phyloP scores from a whole-genome alignment of 2,329 filamentous ascomycete species.

The Emmonsiellopsis sp. region DNA sequence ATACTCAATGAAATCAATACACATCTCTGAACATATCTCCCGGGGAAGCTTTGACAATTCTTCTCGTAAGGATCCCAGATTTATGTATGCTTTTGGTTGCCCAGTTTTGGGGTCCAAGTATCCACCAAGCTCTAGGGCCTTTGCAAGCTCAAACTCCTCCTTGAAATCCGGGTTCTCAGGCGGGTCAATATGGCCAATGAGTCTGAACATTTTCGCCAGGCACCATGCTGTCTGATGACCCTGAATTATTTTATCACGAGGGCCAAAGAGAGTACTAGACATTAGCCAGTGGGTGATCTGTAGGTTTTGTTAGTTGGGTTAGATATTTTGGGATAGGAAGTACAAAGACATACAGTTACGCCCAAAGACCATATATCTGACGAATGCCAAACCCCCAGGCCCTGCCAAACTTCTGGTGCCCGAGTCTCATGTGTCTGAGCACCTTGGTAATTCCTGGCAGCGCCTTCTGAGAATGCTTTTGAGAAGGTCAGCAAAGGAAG shows the following conservation, averaged over 20 bases:
- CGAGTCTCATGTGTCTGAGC: conserved; percentile 8
- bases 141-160: background rate
- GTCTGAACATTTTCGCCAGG: background rate
- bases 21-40: conserved; percentile 1
- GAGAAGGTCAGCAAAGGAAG: background rate
- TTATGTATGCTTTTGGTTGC: background rate
- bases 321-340: background rate
- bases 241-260: conserved; percentile 3
- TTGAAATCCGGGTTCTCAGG: background rate
- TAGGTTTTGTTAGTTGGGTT: background rate
- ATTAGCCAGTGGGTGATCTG: conserved; percentile 7
- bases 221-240: background rate
- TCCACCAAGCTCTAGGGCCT: background rate
- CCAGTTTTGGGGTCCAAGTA: conserved; percentile 1
- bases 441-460: conserved; percentile 4
- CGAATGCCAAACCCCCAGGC: conserved; percentile 9
- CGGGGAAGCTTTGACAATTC: conserved; percentile 3
- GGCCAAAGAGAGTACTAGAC: conserved; percentile 4
- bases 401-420: conserved; percentile 9
- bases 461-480: conserved; percentile 6
- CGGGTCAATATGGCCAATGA: background rate
- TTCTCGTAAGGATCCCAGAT: conserved; percentile 1
- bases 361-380: conserved; percentile 11
- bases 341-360: conserved; percentile 5
- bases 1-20: conserved; percentile 6